Conservation (phyloP, 805 yeast species). For the Huiozyma sinensis region DNA sequence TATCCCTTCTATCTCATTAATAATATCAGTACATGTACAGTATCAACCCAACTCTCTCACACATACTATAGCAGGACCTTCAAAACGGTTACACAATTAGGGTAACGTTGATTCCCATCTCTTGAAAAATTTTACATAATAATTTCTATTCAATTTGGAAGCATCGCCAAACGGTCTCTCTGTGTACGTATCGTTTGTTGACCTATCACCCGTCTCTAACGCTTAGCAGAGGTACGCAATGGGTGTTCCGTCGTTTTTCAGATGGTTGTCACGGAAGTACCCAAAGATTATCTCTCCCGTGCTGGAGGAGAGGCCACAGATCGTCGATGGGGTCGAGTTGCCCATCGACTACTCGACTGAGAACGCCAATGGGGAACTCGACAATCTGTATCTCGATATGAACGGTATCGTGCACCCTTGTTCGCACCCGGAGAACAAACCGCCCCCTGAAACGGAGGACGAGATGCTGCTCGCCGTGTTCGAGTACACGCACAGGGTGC, state of each 20-base stretch:
- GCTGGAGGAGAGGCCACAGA: conserved; percentile 54
- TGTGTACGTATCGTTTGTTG: too few species aligned
- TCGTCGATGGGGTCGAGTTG: conserved; percentile 48
- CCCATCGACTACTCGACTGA: conserved; percentile 63
- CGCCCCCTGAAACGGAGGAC: conserved; percentile 92
- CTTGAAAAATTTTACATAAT: too few species aligned
- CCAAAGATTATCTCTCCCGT: conserved; percentile 93
- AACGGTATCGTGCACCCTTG: conserved; percentile 99
- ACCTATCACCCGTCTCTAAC: too few species aligned
- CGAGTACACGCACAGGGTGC: conserved; percentile 82
- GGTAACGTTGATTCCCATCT: too few species aligned
- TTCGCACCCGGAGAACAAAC: conserved; percentile 93
- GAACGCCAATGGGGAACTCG: conserved; percentile 93
- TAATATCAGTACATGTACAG: too few species aligned
- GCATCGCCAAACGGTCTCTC: too few species aligned
- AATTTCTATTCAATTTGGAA: too few species aligned
- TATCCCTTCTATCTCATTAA: too few species aligned
- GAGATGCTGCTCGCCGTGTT: conserved; percentile 94
- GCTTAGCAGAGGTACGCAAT: conserved; percentile 24
- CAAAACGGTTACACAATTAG: too few species aligned
- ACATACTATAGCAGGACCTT: too few species aligned
- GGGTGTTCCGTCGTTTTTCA: conserved; percentile 97
- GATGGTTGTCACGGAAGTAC: conserved; percentile 90
- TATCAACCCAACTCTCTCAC: too few species aligned
- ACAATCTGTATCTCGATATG: conserved; percentile 91